Percentiles rank a stretch among this genome's conserved stretches.
Evolutionary conservation across 1,284 basidiomycete genomes (phyloP).

Genomic region (Irpex sp.): DNA sequence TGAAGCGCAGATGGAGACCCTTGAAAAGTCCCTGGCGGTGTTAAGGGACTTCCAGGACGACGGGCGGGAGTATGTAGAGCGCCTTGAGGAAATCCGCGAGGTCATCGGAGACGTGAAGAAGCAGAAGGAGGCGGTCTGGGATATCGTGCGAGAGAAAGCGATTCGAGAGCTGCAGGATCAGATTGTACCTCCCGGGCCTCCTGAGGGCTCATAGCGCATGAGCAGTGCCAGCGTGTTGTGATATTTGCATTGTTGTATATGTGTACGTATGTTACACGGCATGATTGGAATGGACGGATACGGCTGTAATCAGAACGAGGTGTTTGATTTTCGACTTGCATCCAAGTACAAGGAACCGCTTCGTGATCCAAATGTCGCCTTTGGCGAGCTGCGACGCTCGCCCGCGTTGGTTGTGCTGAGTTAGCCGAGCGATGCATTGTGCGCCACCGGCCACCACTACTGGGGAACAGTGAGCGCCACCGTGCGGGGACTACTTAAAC

Average conservation of each 20-base stretch:
- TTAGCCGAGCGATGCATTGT: background rate
- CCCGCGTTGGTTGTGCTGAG: background rate
- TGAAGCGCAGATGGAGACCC: slow-evolving; percentile 56
- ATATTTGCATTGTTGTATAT: background rate
- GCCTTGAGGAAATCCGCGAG: slow-evolving; percentile 74
- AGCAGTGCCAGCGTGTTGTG: background rate
- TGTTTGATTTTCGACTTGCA: background rate
- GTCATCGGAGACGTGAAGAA: slow-evolving; percentile 62
- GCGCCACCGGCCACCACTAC: background rate
- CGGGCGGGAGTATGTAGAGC: slow-evolving; percentile 73
- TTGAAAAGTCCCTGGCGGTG: slow-evolving; percentile 66
- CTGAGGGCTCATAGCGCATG: background rate
- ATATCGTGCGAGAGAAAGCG: slow-evolving; percentile 63
- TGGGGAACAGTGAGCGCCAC: background rate
- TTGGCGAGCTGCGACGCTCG: background rate
- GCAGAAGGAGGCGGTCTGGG: slow-evolving; percentile 69
- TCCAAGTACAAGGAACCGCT: background rate
- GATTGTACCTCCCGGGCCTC: background rate
- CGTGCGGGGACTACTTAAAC: background rate
- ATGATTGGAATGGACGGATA: background rate
- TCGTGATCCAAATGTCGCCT: background rate
- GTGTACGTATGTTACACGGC: background rate
- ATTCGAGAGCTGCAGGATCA: slow-evolving; percentile 64
- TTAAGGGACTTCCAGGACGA: slow-evolving; percentile 77
- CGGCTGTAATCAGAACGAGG: background rate